These are phyloP conservation scores for Pseudotsuga menziesii DNA, from an alignment of 75 land plant genomes.

Conservation along the genomic window DNA sequence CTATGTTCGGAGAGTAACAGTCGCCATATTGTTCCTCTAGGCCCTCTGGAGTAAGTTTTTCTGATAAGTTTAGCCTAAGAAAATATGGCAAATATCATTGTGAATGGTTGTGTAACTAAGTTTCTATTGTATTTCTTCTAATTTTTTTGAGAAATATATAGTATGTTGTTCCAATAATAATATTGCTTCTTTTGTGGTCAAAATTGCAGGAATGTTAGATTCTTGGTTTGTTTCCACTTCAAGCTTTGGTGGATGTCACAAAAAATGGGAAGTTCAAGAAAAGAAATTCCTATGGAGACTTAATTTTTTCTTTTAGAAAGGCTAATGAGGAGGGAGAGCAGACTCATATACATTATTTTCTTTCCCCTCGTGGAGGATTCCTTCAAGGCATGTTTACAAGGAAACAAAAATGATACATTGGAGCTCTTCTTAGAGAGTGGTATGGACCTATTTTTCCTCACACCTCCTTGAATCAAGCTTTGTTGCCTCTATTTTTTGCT, in stretches of 20 bases:
- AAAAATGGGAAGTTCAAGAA: constrained; percentile 69
- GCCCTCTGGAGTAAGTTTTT: constrained; percentile 46
- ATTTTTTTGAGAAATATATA: background rate
- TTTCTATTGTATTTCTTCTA: background rate
- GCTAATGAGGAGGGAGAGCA: constrained; percentile 23
- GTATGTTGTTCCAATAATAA: background rate
- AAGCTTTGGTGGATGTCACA: constrained; percentile 96
- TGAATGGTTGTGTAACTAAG: too few species aligned
- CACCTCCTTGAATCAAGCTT: background rate
- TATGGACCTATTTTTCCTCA: constrained; percentile 21
- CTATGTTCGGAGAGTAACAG: constrained; percentile 43
- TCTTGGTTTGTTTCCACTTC: constrained; percentile 77
- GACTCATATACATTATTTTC: constrained; percentile 63
- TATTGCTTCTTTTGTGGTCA: background rate
- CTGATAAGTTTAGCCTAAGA: too few species aligned
- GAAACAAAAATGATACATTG: constrained; percentile 61
- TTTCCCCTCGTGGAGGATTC: constrained; percentile 74
- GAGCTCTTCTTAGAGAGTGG: constrained; percentile 88
- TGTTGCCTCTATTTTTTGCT: background rate
- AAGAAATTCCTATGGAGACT: constrained; percentile 71
- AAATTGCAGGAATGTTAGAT: constrained; percentile 49
- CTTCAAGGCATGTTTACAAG: constrained; percentile 71
- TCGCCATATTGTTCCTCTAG: constrained; percentile 60
- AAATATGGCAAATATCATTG: background rate
- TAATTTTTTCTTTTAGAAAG: constrained; percentile 65